Conservation (phyloP, 176 grass and related monocot species). For the Carex kokanica region DNA sequence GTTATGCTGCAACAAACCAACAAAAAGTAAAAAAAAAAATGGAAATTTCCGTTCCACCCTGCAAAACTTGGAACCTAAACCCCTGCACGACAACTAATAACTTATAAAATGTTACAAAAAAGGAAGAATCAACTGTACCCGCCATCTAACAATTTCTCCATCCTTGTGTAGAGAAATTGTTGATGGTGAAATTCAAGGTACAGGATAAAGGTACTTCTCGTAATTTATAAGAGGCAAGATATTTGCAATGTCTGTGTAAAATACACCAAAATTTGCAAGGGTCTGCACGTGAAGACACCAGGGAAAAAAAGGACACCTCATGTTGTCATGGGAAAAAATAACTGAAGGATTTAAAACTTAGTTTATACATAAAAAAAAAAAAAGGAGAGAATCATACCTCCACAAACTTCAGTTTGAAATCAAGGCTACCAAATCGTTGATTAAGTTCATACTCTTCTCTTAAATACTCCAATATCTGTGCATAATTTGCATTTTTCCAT, state of each 20-base stretch:
- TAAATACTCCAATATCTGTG: constrained; percentile 80
- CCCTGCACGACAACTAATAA: neutral
- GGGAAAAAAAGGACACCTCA: neutral
- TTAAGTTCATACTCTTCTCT: constrained; percentile 88
- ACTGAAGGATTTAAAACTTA: neutral
- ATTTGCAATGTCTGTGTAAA: neutral
- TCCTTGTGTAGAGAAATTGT: neutral
- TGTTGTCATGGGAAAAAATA: neutral
- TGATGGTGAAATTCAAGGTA: neutral
- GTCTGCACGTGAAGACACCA: neutral
- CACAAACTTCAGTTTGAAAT: constrained; percentile 95
- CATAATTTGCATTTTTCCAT: constrained; percentile 96
- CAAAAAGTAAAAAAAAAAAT: constrained; percentile 17
- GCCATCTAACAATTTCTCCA: neutral
- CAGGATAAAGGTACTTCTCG: neutral
- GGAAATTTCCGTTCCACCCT: neutral
- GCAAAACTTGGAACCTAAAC: neutral
- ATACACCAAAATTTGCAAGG: neutral
- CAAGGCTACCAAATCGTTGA: constrained; percentile 85
- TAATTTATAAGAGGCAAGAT: neutral
- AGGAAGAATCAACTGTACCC: neutral
- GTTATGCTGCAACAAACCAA: constrained; percentile 68
- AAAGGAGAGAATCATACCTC: constrained; percentile 46
- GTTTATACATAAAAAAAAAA: constrained; percentile 6
- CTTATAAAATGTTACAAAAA: neutral